Conservation (phyloP, 1,139 yeast species). For the Magnusiomyces suaveolens region DNA sequence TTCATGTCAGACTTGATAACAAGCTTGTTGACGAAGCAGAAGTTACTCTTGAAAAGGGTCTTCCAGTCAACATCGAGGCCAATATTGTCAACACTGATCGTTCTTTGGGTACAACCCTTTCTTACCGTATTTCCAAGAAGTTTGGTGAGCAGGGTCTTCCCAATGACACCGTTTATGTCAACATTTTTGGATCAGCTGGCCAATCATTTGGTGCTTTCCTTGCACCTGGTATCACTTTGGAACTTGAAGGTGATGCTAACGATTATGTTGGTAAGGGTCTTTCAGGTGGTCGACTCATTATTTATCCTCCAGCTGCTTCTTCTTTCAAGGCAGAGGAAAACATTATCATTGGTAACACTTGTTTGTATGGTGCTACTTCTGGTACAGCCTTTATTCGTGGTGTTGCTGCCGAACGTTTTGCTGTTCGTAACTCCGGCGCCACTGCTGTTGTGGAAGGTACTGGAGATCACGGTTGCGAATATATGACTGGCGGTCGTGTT, state of each 20-base stretch:
- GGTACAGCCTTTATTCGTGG: conserved; percentile 93
- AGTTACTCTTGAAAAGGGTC: conserved; percentile 82
- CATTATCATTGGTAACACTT: conserved; percentile 93
- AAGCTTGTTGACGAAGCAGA: conserved; percentile 94
- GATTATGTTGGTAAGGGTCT: conserved; percentile 97
- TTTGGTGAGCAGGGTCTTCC: conserved; percentile 94
- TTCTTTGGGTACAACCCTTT: conserved; percentile 87
- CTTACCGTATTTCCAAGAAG: conserved; percentile 84
- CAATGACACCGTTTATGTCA: conserved; percentile 90
- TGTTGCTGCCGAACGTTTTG: conserved; percentile 97
- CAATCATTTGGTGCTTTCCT: conserved; percentile 97
- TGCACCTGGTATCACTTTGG: conserved; percentile 92
- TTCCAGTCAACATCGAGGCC: conserved; percentile 89
- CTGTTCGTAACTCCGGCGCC: conserved; percentile 97
- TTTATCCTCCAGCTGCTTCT: conserved; percentile 82
- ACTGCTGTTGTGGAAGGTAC: conserved; percentile 93
- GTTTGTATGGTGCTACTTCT: conserved; percentile 94
- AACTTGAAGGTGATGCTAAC: conserved; percentile 93
- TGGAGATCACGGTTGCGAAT: conserved; percentile 98
- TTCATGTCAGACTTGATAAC: conserved; percentile 89
- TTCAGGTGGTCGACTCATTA: conserved; percentile 88
- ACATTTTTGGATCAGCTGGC: conserved; percentile 89
- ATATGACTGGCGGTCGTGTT: conserved; percentile 98
- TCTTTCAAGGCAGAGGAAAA: conserved; percentile 90
- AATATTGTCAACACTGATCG: conserved; percentile 93